A percentile compares a stretch with the other conserved stretches of the same genome.
Conservation (phyloP, 1,284 basidiomycete species). For the Ganoderma meredithae region DNA sequence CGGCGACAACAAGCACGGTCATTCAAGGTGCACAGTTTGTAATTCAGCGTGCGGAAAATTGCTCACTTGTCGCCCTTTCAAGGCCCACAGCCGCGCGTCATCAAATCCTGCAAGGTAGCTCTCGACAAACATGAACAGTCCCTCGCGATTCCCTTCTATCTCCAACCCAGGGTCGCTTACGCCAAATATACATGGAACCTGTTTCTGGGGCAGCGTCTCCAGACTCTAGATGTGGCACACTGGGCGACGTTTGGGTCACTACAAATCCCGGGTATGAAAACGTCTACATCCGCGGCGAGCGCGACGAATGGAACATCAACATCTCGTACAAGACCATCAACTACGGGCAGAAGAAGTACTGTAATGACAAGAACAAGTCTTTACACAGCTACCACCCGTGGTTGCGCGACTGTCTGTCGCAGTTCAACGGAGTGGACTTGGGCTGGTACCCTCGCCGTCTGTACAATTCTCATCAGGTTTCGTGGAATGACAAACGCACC, state of each 20-base stretch:
- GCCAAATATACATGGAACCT: neutral
- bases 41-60: neutral
- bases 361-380: neutral
- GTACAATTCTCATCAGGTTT: neutral
- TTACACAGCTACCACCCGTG: conserved; percentile 20
- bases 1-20: neutral
- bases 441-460: conserved; percentile 13
- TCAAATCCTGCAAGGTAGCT: neutral
- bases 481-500: conserved; percentile 1
- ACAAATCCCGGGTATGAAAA: neutral
- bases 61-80: neutral
- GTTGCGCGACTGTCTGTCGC: conserved; percentile 18
- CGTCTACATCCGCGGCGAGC: conserved; percentile 10
- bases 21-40: neutral
- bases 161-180: neutral
- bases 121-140: neutral
- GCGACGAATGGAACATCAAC: conserved; percentile 6
- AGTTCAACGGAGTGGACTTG: conserved; percentile 14
- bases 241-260: conserved; percentile 16
- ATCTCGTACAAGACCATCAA: conserved; percentile 5
- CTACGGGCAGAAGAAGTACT: neutral
- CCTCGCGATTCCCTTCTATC: neutral
- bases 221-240: neutral
- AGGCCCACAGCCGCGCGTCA: neutral
- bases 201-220: neutral